phyloP scores from a whole-genome alignment of 2,329 filamentous ascomycete species.

The Phialophora tarda region DNA sequence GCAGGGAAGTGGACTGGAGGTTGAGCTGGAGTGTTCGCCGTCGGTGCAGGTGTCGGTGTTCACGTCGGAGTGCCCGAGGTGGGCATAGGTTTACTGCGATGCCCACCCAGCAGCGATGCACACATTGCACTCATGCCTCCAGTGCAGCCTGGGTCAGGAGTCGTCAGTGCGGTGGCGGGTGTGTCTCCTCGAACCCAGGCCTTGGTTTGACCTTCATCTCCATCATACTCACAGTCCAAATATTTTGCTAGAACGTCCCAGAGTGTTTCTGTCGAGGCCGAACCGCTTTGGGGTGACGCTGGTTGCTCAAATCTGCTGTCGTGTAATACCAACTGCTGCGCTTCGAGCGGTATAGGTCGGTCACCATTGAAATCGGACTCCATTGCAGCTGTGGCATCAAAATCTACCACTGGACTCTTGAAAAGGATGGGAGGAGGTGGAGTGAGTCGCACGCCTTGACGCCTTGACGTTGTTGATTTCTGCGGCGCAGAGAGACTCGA shows the following conservation, averaged over 20 bases:
- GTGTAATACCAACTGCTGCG: neutral
- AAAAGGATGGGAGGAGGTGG: neutral
- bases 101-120: neutral
- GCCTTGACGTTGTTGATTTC: neutral
- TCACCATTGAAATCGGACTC: neutral
- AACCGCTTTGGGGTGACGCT: neutral
- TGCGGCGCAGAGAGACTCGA: neutral
- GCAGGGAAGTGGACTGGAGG: neutral
- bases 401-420: neutral
- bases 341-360: too few relatives aligned
- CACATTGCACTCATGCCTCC: neutral
- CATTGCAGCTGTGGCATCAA: neutral
- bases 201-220: neutral
- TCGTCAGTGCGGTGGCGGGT: neutral
- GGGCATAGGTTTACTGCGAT: neutral
- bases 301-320: neutral
- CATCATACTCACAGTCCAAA: neutral
- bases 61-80: neutral
- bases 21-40: neutral
- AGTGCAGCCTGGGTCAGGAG: neutral
- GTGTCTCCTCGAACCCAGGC: neutral
- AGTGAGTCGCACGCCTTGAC: neutral
- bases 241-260: neutral
- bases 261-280: neutral
- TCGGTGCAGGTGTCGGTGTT: neutral